Base-by-base conservation (phyloP, 306 rosid species). In the Vigna angularis region DNA sequence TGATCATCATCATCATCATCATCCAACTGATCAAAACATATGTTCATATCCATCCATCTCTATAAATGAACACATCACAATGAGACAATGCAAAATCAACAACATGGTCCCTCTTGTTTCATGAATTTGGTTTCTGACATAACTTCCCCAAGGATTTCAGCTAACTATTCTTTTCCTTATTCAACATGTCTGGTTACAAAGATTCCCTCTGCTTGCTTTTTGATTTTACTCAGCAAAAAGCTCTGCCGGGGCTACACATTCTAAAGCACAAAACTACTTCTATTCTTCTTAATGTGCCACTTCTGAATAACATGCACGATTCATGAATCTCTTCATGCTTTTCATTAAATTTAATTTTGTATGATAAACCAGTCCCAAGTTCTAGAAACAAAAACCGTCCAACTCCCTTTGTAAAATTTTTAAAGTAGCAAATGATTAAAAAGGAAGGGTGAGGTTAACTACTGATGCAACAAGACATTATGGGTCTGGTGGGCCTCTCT, bases 401-500 rank as follows among this genome's bases (percentile, higher is more conserved):
- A 55, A 66, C 77, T 47, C 84, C 83, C 50, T 42, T 83, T 84
- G 50, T 70, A 81, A 77, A 83, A 65, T 55, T 44, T 72, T 76
- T 76, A 77, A 80, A 83, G 84, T 51, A 58, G 74, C 78, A 74
- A 84, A 91, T 84, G 86, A 91, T 87, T 88, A 85, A 85, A 84
- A 84, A 74, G 84, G 49, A 51, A 75, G 83, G 79, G 84, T 79
- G 85, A 85, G 90, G 88, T 74, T 75, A 86, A 89, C 84, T 87
- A 66, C 45, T 81, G 87, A 85, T 84, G 91, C 85, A 88, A 84
- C 88, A 84, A 81, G 72, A 85, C 91, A 87, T 78, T 75, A 86
- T 93, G 90, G 87, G 85, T 82, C 85, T 78, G 49, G 96, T 85
- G 85, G 89, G 90, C 58, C 91, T 75, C 89, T 69, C 83, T 82